Evolutionary conservation across 2,329 filamentous ascomycete genomes (phyloP).

Genomic region (Didymella pinodella): DNA sequence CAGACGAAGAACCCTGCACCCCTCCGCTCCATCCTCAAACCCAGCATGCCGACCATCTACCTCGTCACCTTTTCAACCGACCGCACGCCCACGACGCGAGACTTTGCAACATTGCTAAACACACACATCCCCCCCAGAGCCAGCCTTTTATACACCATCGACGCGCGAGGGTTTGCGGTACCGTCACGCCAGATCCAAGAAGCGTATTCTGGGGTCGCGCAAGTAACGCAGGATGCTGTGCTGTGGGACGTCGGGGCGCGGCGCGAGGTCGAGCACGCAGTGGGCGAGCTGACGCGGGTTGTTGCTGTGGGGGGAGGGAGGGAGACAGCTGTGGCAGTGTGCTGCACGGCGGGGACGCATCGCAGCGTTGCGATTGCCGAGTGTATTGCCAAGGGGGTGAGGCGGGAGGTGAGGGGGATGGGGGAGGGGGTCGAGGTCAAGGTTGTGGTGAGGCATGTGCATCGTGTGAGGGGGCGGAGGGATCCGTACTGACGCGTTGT

Average conservation of each 20-base stretch:
- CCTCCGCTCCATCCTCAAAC: constrained; percentile 1
- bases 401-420: constrained; percentile 23
- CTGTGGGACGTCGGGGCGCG: constrained; percentile 30
- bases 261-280: constrained; percentile 21
- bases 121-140: constrained; percentile 27
- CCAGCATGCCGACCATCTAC: constrained; percentile 33
- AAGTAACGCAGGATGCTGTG: constrained; percentile 32
- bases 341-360: constrained; percentile 42
- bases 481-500: constrained; percentile 27
- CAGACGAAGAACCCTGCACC: not conserved
- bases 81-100: constrained; percentile 7
- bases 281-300: constrained; percentile 25
- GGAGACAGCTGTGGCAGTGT: constrained; percentile 32
- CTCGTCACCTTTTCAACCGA: constrained; percentile 34
- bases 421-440: constrained; percentile 24
- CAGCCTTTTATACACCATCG: constrained; percentile 38
- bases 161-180: constrained; percentile 23
- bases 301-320: not conserved
- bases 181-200: constrained; percentile 28
- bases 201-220: constrained; percentile 35
- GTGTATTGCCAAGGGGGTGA: constrained; percentile 34
- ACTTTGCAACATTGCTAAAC: constrained; percentile 21
- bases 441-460: constrained; percentile 40
- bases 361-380: constrained; percentile 45
- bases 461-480: constrained; percentile 33